Base-by-base conservation (phyloP, 805 yeast species). In the Teunomyces tritomae region DNA sequence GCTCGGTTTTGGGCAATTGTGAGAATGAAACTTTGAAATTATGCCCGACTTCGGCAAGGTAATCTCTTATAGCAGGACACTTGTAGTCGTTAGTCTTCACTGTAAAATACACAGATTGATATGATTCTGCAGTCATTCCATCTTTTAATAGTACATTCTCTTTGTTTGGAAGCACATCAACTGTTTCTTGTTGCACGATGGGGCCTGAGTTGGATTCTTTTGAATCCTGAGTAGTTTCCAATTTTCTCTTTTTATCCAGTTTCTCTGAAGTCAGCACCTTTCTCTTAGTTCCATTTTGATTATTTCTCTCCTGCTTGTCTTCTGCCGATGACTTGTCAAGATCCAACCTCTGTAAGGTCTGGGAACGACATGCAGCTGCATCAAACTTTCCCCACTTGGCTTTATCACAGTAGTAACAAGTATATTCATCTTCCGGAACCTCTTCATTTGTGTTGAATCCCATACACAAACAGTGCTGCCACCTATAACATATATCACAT, bases 391-490 rank as follows among this genome's bases (percentile, higher is more conserved):
- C 71, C 73, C 75, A 67, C 47, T 73, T 70, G 20, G 53, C 48
- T 40, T 68, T 62, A 48, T 84, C 85, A 68, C 98, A 91, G 41
- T 75, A 75, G 59, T 87, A 87, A 61, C 98, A 91, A 27, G 80
- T 71, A 61, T 87, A 91, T 48, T 68, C 75, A 45, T 81, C 82
- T 47, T 89, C 96, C 0, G 96, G 96, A 0, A 84, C 95, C 43
- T 86, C 84, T 34, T 80, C 85, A 49, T 79, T 81, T 39, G 84
- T 79, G 39, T 74, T 74, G 48, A 87, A 88, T 6, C 85, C 86
- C 80, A 89, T 88, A 66, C 98, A 91, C n/a, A 80, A 74, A 26
- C 94, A 90, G 68, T 91, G 98, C 63, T 91, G 97, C 97, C 97
- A 91, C 52, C 96, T 80, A 64, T 80, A 84, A 65, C 98, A 91